Evolutionary conservation across 2,329 filamentous ascomycete species (phyloP).

Genomic region (Colletotrichum musae): DNA sequence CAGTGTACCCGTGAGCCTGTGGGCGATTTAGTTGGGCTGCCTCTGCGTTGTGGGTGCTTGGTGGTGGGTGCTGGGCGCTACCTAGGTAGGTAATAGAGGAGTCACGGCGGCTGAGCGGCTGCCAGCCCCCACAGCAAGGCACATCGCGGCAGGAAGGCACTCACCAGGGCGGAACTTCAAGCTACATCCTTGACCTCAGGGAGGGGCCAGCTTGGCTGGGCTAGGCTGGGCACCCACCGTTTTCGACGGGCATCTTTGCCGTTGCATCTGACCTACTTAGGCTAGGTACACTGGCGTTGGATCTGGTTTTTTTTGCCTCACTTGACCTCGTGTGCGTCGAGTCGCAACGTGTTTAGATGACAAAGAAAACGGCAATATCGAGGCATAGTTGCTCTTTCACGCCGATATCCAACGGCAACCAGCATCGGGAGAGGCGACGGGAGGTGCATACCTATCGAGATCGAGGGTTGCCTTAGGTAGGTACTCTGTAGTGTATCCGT

Average conservation of each 20-base stretch:
- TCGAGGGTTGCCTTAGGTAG: too few species aligned
- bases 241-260: conserved; percentile 28
- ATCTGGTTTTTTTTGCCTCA: conserved; percentile 15
- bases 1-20: background rate
- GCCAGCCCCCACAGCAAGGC: conserved; percentile 33
- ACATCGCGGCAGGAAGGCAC: conserved; percentile 27
- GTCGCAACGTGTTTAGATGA: background rate
- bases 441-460: background rate
- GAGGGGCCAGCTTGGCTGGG: conserved; percentile 18
- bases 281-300: too few species aligned
- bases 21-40: conserved; percentile 15
- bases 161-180: conserved; percentile 28
- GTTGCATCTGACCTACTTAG: background rate
- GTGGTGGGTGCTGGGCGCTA: conserved; percentile 3
- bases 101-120: conserved; percentile 34
- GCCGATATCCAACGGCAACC: background rate
- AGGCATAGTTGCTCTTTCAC: background rate
- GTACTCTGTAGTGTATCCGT: too few species aligned
- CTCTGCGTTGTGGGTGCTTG: background rate
- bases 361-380: background rate
- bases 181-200: conserved; percentile 21
- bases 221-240: conserved; percentile 23
- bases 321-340: background rate
- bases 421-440: background rate
- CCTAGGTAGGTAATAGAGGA: background rate